Base-by-base conservation (phyloP, 257 asterid genomes). In the Voacanga thouarsii region DNA sequence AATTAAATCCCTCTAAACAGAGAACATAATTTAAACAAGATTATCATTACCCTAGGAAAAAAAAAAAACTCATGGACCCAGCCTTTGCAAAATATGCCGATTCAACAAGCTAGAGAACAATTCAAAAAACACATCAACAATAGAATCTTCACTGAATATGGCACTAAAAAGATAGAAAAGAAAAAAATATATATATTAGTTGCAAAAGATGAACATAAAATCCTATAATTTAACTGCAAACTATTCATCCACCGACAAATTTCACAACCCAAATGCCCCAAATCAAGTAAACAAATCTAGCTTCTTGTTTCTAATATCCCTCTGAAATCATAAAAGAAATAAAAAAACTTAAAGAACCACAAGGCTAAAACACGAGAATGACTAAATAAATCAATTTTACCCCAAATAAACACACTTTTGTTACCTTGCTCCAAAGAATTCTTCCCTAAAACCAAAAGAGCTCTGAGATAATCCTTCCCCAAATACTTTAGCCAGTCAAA, bases 381-480 rank as follows among this genome's bases (percentile, higher is more conserved):
- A 71, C 12, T 10, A 26, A 72, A 51, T 9, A 23, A 41, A 66
- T 16, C 5, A 71, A n/a, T 45, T 18, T 18, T 6, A 68, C 18
- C 43, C 16, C 30, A 16, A 24, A 15, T 33, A 70, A 49, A n/a
- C 53, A 37, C 12, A 47, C 76, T 44, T 11, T 57, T 75, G 7
- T 26, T 41, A 66, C n/a, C 57, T 47, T 70, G 47, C 8, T 45
- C 26, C 55, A 19, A 33, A 60, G 53, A 69, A 55, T 30, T 23
- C 30, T 43, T 43, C 65, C 57, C 68, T 4, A 19, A 47, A 68
- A 70, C 56, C 72, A 70, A 57, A 75, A 61, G 68, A 73, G 80
- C 24, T 69, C 73, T 23, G n/a, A 79, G 76, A 66, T 80, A 44
- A 19, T 28, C 61, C 83, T 69, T 14, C 80, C 78, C 72, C 14